Evolutionary conservation across 2,329 filamentous ascomycete genomes (phyloP).

Genomic region (Fusarium sublunatum): DNA sequence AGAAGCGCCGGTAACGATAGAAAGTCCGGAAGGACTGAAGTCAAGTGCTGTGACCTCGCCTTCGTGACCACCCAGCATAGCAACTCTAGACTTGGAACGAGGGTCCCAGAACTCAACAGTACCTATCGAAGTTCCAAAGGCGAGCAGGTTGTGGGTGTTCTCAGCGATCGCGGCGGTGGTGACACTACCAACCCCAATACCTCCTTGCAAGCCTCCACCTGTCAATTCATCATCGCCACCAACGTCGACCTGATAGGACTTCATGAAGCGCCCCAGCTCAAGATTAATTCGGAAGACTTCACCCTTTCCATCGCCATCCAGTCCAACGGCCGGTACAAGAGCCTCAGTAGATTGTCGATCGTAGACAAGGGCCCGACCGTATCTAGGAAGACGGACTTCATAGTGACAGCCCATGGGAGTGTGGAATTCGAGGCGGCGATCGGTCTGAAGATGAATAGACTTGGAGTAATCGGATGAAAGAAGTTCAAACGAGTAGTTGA

Average conservation of each 20-base stretch:
- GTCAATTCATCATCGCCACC: slow-evolving; percentile 81
- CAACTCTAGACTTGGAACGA: slow-evolving; percentile 82
- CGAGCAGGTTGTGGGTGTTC: slow-evolving; percentile 86
- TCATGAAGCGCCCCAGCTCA: slow-evolving; percentile 93
- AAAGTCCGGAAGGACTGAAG: slow-evolving; percentile 85
- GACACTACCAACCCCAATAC: slow-evolving; percentile 85
- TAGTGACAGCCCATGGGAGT: slow-evolving; percentile 90
- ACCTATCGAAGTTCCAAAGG: slow-evolving; percentile 94
- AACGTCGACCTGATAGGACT: slow-evolving; percentile 90
- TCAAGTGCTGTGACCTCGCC: slow-evolving; percentile 87
- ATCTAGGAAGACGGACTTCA: slow-evolving; percentile 87
- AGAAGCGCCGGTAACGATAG: slow-evolving; percentile 87
- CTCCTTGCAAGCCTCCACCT: slow-evolving; percentile 83
- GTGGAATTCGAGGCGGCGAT: slow-evolving; percentile 93
- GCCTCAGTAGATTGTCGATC: slow-evolving; percentile 85
- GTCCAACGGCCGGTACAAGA: slow-evolving; percentile 85
- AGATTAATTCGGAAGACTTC: slow-evolving; percentile 95
- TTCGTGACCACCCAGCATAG: slow-evolving; percentile 75
- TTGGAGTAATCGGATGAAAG: slow-evolving; percentile 94
- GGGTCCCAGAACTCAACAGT: slow-evolving; percentile 98
- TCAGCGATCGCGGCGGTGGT: slow-evolving; percentile 90
- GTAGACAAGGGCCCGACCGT: slow-evolving; percentile 90
- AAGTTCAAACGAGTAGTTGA: slow-evolving; percentile 91
- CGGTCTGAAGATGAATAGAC: slow-evolving; percentile 90
- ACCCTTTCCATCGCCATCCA: slow-evolving; percentile 85